Evolutionary conservation across 306 rosid species (phyloP).

Genomic region (Elaeagnus macrophylla): DNA sequence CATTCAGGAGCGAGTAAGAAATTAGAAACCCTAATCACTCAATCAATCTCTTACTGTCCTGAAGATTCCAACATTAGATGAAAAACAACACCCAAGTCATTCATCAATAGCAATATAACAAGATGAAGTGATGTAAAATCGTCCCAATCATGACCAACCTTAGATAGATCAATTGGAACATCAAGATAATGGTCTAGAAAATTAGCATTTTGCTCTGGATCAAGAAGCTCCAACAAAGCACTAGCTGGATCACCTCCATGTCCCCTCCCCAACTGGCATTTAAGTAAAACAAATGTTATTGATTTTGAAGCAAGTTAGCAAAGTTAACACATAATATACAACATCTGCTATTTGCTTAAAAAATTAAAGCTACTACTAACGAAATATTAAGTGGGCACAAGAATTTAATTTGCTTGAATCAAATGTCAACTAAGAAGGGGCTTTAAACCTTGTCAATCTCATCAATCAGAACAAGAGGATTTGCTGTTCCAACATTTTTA

Average conservation of each 20-base stretch:
- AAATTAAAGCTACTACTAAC: too few relatives aligned
- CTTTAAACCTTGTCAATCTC: conserved; percentile 86
- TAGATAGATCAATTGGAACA: conserved; percentile 92
- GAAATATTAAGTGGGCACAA: too few relatives aligned
- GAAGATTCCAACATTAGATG: background rate
- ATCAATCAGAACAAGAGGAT: conserved; percentile 94
- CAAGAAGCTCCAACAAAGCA: conserved; percentile 98
- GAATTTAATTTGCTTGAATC: too few relatives aligned
- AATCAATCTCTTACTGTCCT: background rate
- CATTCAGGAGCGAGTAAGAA: background rate
- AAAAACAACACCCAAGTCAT: background rate
- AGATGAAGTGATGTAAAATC: background rate
- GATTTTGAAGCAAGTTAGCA: background rate
- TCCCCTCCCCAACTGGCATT: conserved; percentile 90
- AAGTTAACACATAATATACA: too few relatives aligned
- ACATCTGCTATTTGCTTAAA: too few relatives aligned
- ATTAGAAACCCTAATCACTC: background rate
- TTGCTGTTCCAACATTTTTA: conserved; percentile 90
- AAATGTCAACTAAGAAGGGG: too few relatives aligned
- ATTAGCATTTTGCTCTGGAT: conserved; percentile 99
- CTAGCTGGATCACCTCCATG: conserved; percentile 99
- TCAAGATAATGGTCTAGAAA: conserved; percentile 98
- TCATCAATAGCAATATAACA: background rate
- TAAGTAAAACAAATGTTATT: background rate
- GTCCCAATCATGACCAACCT: conserved; percentile 44